These are phyloP conservation scores for Spathaspora arborariae DNA, from an alignment of 805 yeast genomes.

Conservation along the genomic window DNA sequence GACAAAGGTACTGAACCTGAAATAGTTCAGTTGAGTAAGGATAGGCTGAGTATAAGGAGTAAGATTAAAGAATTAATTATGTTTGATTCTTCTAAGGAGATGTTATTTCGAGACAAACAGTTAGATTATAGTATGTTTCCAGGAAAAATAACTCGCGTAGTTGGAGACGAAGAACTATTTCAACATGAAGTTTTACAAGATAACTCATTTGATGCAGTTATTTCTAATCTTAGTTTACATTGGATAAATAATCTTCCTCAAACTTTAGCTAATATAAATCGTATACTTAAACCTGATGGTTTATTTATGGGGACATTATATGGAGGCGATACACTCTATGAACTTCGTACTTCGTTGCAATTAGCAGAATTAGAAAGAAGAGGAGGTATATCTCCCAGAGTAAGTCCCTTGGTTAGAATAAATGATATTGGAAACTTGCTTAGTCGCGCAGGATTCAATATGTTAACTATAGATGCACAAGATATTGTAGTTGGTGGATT, in stretches of 20 bases:
- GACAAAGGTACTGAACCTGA: constrained; percentile 20
- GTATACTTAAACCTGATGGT: constrained; percentile 71
- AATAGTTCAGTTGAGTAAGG: constrained; percentile 46
- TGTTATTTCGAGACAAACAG: constrained; percentile 51
- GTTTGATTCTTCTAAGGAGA: constrained; percentile 58
- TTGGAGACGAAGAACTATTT: constrained; percentile 67
- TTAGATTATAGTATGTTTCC: constrained; percentile 39
- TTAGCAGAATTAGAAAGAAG: constrained; percentile 75
- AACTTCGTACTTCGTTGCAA: constrained; percentile 74
- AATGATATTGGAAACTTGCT: constrained; percentile 71
- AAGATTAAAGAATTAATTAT: constrained; percentile 55
- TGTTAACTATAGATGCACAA: constrained; percentile 81
- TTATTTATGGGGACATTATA: constrained; percentile 76
- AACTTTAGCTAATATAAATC: constrained; percentile 51
- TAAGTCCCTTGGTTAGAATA: constrained; percentile 76
- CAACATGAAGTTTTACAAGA: constrained; percentile 36
- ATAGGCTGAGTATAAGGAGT: constrained; percentile 47
- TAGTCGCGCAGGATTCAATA: constrained; percentile 72
- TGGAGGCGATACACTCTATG: constrained; percentile 84
- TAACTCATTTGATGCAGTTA: constrained; percentile 60
- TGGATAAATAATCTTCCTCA: constrained; percentile 87
- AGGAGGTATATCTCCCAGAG: constrained; percentile 78
- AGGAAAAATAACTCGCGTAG: constrained; percentile 46
- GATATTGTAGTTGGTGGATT: constrained; percentile 73
- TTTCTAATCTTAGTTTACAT: constrained; percentile 71